Evolutionary conservation across 1,139 yeast species (phyloP), one percentile per base, ranked within the genome.

Genomic region (Geotrichum aggregatum): DNA sequence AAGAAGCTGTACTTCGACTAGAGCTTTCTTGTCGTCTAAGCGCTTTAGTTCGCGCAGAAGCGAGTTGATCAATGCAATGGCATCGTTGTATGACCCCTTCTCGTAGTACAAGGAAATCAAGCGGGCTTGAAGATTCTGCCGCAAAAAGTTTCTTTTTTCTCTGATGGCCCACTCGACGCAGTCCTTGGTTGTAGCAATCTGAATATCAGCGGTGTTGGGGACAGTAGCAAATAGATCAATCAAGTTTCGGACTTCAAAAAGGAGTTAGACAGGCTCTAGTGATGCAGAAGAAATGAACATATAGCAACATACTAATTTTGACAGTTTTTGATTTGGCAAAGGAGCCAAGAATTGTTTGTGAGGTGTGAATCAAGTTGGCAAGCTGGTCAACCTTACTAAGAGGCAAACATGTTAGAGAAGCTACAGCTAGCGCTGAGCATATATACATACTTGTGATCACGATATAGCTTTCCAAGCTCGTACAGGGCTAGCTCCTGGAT

Each of bases 261-360:
- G 1, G 95, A 58, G 78, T 76, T 18, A 88, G 85, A 56, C n/a
- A 87, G 77, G 42, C 68, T 69, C 54, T 59, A 83, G n/a, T n/a
- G n/a, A n/a, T n/a, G n/a, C n/a, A n/a, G n/a, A 19, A 19, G 3
- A 13, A 3, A 11, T 14, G 3, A 11, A 2, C 5, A 11, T 5
- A 24, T 3, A 14, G n/a, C 7, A 64, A 64, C 44, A 73, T 65
- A 56, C 73, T 83, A 53, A 92, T 86, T 68, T 91, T 92, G 40
- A 98, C 96, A 8, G 96, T 87, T 70, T 92, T 92, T 26, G 96
- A 86, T 72, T 92, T 92, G 49, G 98, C 96, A 66, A 88, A 83
- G 35, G 76, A 73, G 52, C 79, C 76, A 74, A 91, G 82, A 18
- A 84, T 78, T 6, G 72, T 73, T 59, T 94, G 79, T 0, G 95